A percentile compares a stretch with the other conserved stretches of the same genome.
Evolutionary conservation across 805 yeast species (phyloP).

Genomic region (Yarrowia divulgata): DNA sequence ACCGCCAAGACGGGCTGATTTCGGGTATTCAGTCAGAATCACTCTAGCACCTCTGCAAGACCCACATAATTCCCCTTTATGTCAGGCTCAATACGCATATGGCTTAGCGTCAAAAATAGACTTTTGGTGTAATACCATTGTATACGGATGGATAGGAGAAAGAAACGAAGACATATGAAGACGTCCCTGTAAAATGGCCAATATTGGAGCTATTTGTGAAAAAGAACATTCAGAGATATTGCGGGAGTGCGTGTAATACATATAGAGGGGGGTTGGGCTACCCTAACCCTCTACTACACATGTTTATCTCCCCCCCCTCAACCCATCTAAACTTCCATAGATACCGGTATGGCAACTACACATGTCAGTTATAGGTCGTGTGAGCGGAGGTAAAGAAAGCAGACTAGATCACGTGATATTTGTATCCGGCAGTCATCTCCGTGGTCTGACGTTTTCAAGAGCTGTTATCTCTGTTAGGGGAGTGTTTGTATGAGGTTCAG

Average conservation of each 20-base stretch:
- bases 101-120: conserved; percentile 25
- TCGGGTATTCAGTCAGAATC: background rate
- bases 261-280: background rate
- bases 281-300: background rate
- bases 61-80: too few species aligned
- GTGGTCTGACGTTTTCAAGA: too few species aligned
- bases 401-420: background rate
- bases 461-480: background rate
- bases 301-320: background rate
- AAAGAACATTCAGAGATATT: too few species aligned
- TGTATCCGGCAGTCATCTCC: background rate
- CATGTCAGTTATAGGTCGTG: conserved; percentile 26
- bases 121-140: background rate
- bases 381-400: background rate
- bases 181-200: background rate
- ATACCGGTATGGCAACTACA: background rate
- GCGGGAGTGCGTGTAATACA: background rate
- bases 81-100: conserved; percentile 1
- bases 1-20: too few species aligned
- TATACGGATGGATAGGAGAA: conserved; percentile 3
- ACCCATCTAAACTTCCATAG: background rate
- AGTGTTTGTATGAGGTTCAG: background rate
- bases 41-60: background rate
- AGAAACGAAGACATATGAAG: background rate
- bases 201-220: background rate